phyloP scores from a whole-genome alignment of 257 asterid species.

The Schizonepeta tenuifolia region DNA sequence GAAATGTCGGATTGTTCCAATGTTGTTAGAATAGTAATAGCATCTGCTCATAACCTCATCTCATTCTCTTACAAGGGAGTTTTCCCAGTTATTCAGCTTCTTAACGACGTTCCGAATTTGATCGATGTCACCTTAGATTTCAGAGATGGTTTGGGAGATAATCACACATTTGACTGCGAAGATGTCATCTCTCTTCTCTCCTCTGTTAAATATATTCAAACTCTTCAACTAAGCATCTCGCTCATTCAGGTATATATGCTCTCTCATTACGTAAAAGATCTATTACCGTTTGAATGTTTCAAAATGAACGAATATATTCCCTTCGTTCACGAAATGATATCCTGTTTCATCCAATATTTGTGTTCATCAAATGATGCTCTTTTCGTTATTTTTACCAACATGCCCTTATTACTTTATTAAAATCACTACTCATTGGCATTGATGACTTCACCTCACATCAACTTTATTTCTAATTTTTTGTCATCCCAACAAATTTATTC shows the following conservation, averaged over 20 bases:
- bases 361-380: no score
- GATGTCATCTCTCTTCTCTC: conserved; percentile 31
- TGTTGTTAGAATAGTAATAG: background rate
- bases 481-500: no score
- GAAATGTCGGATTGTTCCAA: conserved; percentile 28
- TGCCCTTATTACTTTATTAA: no score
- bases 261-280: no score
- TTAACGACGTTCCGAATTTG: conserved; percentile 14
- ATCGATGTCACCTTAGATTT: conserved; percentile 8
- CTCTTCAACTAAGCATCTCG: conserved; percentile 38
- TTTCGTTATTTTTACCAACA: no score
- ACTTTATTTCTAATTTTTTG: no score
- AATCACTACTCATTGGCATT: no score
- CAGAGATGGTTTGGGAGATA: conserved; percentile 26
- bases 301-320: no score
- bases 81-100: conserved; percentile 9
- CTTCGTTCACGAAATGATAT: no score
- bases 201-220: conserved; percentile 35
- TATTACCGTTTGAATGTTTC: no score
- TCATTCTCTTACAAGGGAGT: conserved; percentile 31
- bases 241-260: conserved; percentile 36
- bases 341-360: no score
- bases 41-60: conserved; percentile 24
- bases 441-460: no score
- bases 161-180: conserved; percentile 30